These are phyloP conservation scores for Nannizzia gypsea DNA, from an alignment of 2,329 filamentous ascomycete genomes.

Conservation along the genomic window DNA sequence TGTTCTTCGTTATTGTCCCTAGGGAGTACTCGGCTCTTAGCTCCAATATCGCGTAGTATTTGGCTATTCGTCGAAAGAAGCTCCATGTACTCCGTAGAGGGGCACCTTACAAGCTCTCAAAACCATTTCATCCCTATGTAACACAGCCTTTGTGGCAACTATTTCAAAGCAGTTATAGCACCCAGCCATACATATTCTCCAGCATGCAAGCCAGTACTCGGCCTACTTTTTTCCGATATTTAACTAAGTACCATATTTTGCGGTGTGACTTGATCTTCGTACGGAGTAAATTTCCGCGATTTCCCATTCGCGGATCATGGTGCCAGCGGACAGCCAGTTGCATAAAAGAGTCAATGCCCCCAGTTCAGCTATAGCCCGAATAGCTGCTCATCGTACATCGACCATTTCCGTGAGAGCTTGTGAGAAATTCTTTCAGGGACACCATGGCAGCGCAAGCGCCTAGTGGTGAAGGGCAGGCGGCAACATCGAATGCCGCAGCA, in stretches of 20 bases:
- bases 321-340: not conserved
- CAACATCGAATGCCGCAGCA: conserved; percentile 13
- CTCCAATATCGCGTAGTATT: not conserved
- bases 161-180: no score
- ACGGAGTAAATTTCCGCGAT: not conserved
- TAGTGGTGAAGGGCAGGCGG: not conserved
- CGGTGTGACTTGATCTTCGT: not conserved
- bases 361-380: not conserved
- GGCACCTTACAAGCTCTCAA: no score
- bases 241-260: no score
- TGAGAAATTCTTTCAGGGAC: not conserved
- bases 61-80: not conserved
- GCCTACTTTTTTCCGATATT: not conserved
- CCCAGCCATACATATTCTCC: no score
- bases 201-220: no score
- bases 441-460: not conserved
- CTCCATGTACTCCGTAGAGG: no score
- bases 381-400: no score
- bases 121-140: no score
- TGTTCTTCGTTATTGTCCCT: no score
- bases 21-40: no score
- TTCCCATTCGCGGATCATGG: not conserved
- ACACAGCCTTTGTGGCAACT: no score
- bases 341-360: not conserved
- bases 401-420: not conserved